Conservation (phyloP, 139 green algal species). For the Edaphochlamys debaryana region DNA sequence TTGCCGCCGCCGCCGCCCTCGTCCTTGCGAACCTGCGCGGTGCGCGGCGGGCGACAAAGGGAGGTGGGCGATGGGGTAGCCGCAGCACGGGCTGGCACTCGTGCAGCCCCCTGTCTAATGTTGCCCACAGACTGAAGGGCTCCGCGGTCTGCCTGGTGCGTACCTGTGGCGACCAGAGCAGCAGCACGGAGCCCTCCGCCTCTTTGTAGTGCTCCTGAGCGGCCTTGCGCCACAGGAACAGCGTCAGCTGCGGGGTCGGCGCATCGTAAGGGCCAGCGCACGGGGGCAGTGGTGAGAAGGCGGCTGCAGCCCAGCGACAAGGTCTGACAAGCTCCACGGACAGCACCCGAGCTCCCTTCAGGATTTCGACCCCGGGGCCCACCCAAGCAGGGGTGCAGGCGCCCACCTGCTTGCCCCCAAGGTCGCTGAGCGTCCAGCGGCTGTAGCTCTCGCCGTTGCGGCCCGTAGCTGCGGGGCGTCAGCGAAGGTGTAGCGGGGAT, state of each 20-base stretch:
- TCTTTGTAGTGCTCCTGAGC: slow-evolving; percentile 52
- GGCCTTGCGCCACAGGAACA: slow-evolving; percentile 38
- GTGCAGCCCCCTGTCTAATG: too few relatives aligned
- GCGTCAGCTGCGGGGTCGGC: slow-evolving; percentile 28
- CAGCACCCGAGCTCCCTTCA: too few relatives aligned
- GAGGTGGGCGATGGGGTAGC: too few relatives aligned
- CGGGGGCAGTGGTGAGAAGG: neutral
- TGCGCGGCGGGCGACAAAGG: too few relatives aligned
- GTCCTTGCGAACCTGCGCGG: slow-evolving; percentile 28
- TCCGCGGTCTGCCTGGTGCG: too few relatives aligned
- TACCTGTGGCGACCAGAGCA: slow-evolving; percentile 45
- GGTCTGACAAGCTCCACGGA: too few relatives aligned
- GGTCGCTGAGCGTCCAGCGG: slow-evolving; percentile 33
- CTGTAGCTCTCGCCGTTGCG: slow-evolving; percentile 22
- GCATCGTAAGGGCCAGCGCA: too few relatives aligned
- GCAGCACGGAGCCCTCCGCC: slow-evolving; percentile 44
- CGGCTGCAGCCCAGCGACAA: neutral
- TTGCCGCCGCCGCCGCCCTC: slow-evolving; percentile 21
- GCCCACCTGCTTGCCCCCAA: slow-evolving; percentile 39
- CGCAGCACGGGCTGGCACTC: too few relatives aligned
- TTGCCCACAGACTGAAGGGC: too few relatives aligned
- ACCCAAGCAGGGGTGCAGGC: too few relatives aligned
- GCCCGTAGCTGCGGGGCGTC: slow-evolving; percentile 9
- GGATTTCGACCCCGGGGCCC: too few relatives aligned
- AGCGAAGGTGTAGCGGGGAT: neutral